Conservation (phyloP, 2,329 filamentous ascomycete genomes). For the Aspergillus tubingensis region DNA sequence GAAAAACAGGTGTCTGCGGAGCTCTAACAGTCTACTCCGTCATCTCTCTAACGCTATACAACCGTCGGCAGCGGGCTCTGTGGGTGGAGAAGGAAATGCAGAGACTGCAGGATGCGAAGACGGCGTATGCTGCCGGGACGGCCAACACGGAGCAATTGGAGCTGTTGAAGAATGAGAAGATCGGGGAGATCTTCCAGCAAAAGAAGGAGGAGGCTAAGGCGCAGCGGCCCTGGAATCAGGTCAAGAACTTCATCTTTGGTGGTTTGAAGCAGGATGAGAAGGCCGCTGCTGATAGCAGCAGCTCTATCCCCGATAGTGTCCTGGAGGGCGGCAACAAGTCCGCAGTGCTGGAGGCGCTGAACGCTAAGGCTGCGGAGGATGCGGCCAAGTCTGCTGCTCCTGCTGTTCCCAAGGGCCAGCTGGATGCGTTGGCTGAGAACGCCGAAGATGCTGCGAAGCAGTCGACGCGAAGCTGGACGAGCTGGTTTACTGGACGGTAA, state of each 20-base stretch:
- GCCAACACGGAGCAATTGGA: constrained; percentile 46
- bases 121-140: constrained; percentile 43
- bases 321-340: constrained; percentile 20
- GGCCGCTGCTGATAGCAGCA: constrained; percentile 8
- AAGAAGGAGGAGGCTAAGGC: constrained; percentile 44
- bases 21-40: constrained; percentile 65
- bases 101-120: constrained; percentile 44
- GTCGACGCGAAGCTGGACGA: constrained; percentile 40
- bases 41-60: constrained; percentile 67
- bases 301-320: constrained; percentile 10
- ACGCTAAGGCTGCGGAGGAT: constrained; percentile 36
- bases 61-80: constrained; percentile 63
- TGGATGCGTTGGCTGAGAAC: constrained; percentile 40
- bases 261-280: constrained; percentile 42
- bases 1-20: constrained; percentile 56
- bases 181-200: constrained; percentile 44
- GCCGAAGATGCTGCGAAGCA: constrained; percentile 40
- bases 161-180: constrained; percentile 48
- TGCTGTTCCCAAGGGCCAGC: constrained; percentile 27
- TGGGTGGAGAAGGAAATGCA: constrained; percentile 57
- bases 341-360: constrained; percentile 37
- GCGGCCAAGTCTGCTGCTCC: constrained; percentile 16
- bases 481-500: constrained; percentile 44
- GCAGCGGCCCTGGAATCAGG: constrained; percentile 40
- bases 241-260: constrained; percentile 41